phyloP scores from a whole-genome alignment of 2,329 filamentous ascomycete species.

The Arthrobotrys conoides region DNA sequence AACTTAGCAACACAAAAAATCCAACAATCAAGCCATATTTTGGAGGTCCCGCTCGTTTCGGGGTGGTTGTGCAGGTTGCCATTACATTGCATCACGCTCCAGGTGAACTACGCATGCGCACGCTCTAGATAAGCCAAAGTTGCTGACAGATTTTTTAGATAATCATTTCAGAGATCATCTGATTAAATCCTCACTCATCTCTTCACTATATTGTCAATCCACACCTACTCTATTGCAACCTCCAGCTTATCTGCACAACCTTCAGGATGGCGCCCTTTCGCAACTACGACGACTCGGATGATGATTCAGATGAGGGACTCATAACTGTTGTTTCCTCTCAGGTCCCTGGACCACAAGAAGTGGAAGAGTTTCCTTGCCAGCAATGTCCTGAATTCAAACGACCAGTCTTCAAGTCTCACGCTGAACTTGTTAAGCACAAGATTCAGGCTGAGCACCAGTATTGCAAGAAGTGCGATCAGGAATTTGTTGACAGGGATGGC shows the following conservation, averaged over 20 bases:
- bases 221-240: neutral
- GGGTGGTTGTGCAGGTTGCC: neutral
- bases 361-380: conserved; percentile 23
- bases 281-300: conserved; percentile 54
- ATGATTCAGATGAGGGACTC: conserved; percentile 56
- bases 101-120: neutral
- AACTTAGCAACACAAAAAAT: conserved; percentile 34
- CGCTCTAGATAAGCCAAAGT: neutral
- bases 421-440: conserved; percentile 60
- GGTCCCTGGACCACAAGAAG: neutral
- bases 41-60: neutral
- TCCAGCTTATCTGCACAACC: neutral
- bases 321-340: conserved; percentile 13
- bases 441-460: conserved; percentile 54
- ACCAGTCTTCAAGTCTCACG: conserved; percentile 42
- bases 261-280: conserved; percentile 32
- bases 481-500: conserved; percentile 50
- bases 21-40: conserved; percentile 18
- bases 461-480: conserved; percentile 61
- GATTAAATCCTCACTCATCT: neutral
- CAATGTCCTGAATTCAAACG: conserved; percentile 24
- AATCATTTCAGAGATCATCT: neutral
- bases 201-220: neutral
- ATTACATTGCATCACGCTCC: neutral
- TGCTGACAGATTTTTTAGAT: neutral